Conservation (phyloP, 2,329 filamentous ascomycete genomes). For the Colletotrichum sp. region DNA sequence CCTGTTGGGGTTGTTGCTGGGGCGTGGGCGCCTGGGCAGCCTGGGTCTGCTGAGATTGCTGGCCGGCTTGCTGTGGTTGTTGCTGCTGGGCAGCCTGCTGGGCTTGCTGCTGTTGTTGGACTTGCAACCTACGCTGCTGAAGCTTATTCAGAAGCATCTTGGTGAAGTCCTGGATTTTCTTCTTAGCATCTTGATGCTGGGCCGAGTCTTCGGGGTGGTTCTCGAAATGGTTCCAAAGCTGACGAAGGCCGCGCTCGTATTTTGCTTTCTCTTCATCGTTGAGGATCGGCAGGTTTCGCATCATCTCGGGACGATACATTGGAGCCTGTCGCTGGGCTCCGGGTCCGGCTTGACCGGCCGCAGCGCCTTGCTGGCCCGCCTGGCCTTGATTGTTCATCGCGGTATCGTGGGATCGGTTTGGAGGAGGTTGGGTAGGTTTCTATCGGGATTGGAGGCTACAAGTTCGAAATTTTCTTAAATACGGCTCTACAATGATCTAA, state of each 20-base stretch:
- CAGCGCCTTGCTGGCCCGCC: slow-evolving; percentile 19
- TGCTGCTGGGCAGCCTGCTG: slow-evolving; percentile 24
- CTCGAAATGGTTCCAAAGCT: slow-evolving; percentile 59
- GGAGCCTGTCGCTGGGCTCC: slow-evolving; percentile 32
- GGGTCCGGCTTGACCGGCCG: slow-evolving; percentile 24
- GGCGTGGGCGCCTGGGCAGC: slow-evolving; percentile 23
- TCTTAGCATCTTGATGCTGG: slow-evolving; percentile 55
- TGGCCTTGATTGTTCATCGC: slow-evolving; percentile 23
- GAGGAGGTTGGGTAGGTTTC: background rate
- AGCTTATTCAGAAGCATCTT: slow-evolving; percentile 61
- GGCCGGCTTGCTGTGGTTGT: slow-evolving; percentile 7
- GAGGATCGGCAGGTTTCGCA: slow-evolving; percentile 54
- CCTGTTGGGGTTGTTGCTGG: slow-evolving; percentile 26
- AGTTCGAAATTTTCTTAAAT: background rate
- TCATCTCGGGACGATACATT: slow-evolving; percentile 58
- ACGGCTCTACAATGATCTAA: background rate
- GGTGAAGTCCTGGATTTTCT: slow-evolving; percentile 66
- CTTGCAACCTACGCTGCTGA: slow-evolving; percentile 37
- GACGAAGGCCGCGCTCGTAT: slow-evolving; percentile 61
- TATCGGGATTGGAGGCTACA: background rate
- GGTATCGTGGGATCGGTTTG: background rate
- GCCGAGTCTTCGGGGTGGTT: slow-evolving; percentile 50
- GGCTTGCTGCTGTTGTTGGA: slow-evolving; percentile 37
- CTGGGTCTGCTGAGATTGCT: slow-evolving; percentile 15
- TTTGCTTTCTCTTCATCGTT: slow-evolving; percentile 60